Evolutionary conservation across 257 asterid species (phyloP).

Genomic region (Solanum corneliomulleri): DNA sequence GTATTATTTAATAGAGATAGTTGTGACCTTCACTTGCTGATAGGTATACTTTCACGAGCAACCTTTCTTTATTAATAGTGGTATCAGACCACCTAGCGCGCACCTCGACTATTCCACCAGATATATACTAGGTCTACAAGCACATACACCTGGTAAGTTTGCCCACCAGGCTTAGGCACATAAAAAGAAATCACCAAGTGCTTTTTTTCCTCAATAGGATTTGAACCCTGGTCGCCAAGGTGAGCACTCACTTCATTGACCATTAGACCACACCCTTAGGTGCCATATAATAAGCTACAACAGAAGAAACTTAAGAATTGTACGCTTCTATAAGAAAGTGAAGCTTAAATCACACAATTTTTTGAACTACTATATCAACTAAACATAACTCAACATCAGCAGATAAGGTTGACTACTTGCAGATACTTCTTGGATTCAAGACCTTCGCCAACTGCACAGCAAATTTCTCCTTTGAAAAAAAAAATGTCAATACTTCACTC

Average conservation of each 20-base stretch:
- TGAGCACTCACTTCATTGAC: neutral
- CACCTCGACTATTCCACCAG: neutral
- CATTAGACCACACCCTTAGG: neutral
- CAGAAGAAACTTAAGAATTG: neutral
- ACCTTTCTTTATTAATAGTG: neutral
- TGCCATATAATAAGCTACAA: neutral
- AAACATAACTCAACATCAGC: neutral
- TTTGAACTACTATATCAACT: neutral
- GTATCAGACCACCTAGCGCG: neutral
- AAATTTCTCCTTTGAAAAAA: neutral
- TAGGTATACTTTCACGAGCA: neutral
- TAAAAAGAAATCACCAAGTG: neutral
- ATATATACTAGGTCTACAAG: neutral
- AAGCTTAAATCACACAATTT: neutral
- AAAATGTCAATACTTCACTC: neutral
- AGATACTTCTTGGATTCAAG: neutral
- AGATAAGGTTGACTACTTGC: neutral
- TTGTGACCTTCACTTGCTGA: neutral
- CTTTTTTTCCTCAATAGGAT: neutral
- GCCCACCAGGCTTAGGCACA: neutral
- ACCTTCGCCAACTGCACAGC: neutral
- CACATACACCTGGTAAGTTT: neutral
- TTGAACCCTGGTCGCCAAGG: neutral
- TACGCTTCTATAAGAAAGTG: neutral
- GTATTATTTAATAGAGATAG: neutral